phyloP scores from a whole-genome alignment of 495 filamentous ascomycete genomes.

The Penicillium goetzii region DNA sequence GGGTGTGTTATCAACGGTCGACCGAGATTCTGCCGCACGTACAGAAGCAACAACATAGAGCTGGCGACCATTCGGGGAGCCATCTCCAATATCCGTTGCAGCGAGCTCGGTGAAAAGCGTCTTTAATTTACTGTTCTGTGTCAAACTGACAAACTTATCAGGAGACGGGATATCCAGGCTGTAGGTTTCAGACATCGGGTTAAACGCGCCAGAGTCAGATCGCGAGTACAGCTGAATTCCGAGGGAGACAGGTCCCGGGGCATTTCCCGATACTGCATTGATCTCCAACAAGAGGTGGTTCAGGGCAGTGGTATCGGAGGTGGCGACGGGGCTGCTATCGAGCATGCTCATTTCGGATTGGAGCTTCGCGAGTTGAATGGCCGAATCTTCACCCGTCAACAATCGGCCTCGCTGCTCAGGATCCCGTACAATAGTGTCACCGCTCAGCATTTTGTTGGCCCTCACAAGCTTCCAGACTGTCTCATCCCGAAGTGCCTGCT shows the following conservation, averaged over 20 bases:
- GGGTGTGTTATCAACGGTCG: constrained; percentile 32
- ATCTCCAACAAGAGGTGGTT: constrained; percentile 88
- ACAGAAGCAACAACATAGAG: constrained; percentile 86
- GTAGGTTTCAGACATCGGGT: constrained; percentile 80
- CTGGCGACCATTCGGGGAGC: constrained; percentile 63
- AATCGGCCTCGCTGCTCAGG: constrained; percentile 80
- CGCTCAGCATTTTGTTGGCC: constrained; percentile 89
- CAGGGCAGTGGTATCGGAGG: constrained; percentile 69
- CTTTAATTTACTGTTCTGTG: constrained; percentile 67
- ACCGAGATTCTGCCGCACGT: constrained; percentile 62
- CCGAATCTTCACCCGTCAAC: constrained; percentile 88
- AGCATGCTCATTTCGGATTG: constrained; percentile 97
- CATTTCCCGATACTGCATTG: constrained; percentile 73
- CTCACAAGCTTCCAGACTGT: constrained; percentile 94
- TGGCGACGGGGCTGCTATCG: constrained; percentile 68
- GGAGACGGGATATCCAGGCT: constrained; percentile 75
- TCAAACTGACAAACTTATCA: constrained; percentile 63
- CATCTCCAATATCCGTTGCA: constrained; percentile 81
- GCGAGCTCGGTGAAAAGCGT: constrained; percentile 87
- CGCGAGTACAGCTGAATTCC: constrained; percentile 80
- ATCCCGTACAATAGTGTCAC: constrained; percentile 92
- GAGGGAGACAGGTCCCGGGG: constrained; percentile 71
- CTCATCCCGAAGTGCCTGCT: constrained; percentile 72
- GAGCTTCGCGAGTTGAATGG: constrained; percentile 84
- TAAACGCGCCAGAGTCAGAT: constrained; percentile 58